Base-by-base conservation (phyloP, 2,329 filamentous ascomycete species). In the Aureobasidium sp. region DNA sequence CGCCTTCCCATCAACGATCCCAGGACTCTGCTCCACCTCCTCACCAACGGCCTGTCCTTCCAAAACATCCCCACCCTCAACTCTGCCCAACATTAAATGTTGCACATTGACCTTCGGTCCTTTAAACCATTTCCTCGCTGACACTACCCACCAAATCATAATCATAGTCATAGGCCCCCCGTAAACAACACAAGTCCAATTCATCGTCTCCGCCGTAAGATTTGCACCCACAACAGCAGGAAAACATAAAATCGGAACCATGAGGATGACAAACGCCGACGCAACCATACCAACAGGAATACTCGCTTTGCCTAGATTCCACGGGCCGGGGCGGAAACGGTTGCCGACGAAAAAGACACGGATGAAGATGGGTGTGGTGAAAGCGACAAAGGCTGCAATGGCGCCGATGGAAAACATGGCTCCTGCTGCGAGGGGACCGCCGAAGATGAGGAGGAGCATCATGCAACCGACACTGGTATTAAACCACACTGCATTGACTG, bases 401-500 rank as follows among this genome's bases (percentile, higher is more conserved):
- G 89, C 91, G 11, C 90, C 91, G 66, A 93, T 91, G 51, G 85
- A 88, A 80, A 93, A 93, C 36, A 93, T 82, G 2, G 91, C 91
- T 8, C 89, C 89, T 67, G 92, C 87, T 2, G 90, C 88, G 6
- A 88, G 76, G 7, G 81, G 77, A 23, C 90, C 90, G 1, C 85
- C 89, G 68, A 93, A 90, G 54, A 93, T 87, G 3, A 93, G 84
- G 0, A 92, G 80, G 33, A 89, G 82, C 67, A 89, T 82, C 2
- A 89, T 65, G 38, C 88, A 85, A 1, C 90, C 90, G 33, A 93
- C 81, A 4, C 77, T 69, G 47, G 83, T 83, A 71, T 92, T 92
- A 75, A 91, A 84, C 85, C 90, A 89, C 16, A 92, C 90, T 0
- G 90, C 90, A 72, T 92, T 92, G 58, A 92, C 90, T 0, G 91